These are phyloP conservation scores for Phytophthora pseudosyringae DNA, from an alignment of 352 stramenopile genomes.

Conservation along the genomic window DNA sequence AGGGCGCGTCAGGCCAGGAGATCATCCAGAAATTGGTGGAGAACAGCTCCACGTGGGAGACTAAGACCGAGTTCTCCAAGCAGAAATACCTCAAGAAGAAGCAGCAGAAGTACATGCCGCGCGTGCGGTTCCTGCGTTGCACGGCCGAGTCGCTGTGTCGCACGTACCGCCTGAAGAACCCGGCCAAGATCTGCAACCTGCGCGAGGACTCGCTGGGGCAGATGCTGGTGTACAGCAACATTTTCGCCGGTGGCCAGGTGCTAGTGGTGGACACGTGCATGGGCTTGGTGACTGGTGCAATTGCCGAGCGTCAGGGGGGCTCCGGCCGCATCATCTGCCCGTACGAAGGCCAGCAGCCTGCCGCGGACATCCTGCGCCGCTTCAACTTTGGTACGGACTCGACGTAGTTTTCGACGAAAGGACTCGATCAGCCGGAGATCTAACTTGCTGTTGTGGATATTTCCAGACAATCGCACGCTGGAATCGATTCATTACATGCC, in stretches of 20 bases:
- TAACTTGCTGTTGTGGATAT: neutral
- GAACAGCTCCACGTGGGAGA: conserved; percentile 94
- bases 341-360: conserved; percentile 77
- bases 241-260: conserved; percentile 89
- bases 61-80: conserved; percentile 96
- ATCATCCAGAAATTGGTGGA: conserved; percentile 94
- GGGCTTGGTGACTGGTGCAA: conserved; percentile 90
- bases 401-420: neutral
- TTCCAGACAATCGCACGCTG: conserved; percentile 66
- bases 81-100: conserved; percentile 98
- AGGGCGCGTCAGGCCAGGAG: conserved; percentile 74
- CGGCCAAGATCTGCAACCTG: conserved; percentile 90
- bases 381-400: conserved; percentile 81
- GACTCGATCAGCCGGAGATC: neutral
- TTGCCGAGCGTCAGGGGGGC: conserved; percentile 84
- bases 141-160: conserved; percentile 91
- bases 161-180: conserved; percentile 91
- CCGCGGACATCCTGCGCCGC: conserved; percentile 79
- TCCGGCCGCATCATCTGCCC: conserved; percentile 72
- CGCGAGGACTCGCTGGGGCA: conserved; percentile 94
- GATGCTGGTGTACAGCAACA: conserved; percentile 94
- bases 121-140: conserved; percentile 84
- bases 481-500: conserved; percentile 82
- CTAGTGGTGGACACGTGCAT: conserved; percentile 94
- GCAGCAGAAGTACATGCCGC: conserved; percentile 93